Evolutionary conservation across 2,329 filamentous ascomycete species (phyloP).

Genomic region (Colletotrichum horii): DNA sequence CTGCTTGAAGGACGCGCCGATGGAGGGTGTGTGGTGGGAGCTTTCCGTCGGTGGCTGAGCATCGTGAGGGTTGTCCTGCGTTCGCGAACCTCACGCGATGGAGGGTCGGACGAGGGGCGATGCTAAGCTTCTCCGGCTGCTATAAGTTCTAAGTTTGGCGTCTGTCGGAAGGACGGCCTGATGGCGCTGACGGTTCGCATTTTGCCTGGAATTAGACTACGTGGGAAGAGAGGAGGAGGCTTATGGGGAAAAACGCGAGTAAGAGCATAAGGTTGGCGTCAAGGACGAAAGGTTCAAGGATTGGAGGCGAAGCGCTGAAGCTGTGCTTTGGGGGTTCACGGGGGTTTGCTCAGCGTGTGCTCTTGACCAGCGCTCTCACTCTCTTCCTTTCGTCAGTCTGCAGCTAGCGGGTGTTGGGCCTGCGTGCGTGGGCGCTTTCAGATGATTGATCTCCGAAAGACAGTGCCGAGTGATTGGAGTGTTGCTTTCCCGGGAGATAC

Average conservation of each 20-base stretch:
- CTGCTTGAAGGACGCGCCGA: background rate
- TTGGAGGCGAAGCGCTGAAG: background rate
- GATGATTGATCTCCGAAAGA: background rate
- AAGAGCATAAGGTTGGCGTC: background rate
- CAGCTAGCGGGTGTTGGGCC: background rate
- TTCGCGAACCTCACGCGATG: background rate
- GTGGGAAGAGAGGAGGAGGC: background rate
- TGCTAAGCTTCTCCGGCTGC: background rate
- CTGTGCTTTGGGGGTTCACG: background rate
- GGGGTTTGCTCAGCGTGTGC: background rate
- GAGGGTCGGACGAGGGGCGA: background rate
- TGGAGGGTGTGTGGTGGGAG: background rate
- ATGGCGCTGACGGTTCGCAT: background rate
- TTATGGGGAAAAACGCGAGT: background rate
- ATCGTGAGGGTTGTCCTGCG: background rate
- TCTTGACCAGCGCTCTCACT: background rate
- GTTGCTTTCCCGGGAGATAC: background rate
- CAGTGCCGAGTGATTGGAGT: background rate
- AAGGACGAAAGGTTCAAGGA: background rate
- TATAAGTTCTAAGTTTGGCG: background rate
- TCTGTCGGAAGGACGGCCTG: background rate
- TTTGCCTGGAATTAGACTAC: background rate
- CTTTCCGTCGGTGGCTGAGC: slow-evolving; percentile 7
- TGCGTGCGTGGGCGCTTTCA: background rate
- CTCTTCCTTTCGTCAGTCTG: background rate